Base-by-base conservation (phyloP, 2,329 filamentous ascomycete species). In the Pseudocercospora cruenta region DNA sequence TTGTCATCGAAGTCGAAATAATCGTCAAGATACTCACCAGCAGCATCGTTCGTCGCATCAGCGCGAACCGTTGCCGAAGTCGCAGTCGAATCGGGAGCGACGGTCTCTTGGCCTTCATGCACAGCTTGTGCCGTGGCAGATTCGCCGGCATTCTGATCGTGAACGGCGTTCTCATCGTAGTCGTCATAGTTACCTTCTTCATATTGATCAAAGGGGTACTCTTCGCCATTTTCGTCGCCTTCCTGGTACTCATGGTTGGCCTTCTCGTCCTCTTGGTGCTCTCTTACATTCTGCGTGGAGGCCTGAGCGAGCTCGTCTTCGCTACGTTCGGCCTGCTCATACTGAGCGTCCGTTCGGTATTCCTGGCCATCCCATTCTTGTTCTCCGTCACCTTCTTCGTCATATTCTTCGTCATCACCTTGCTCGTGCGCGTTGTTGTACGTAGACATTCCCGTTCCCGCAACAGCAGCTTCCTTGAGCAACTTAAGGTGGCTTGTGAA, bases 371-470 rank as follows among this genome's bases (percentile, higher is more conserved):
- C 59, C 22, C 67, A 60, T 16, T 69, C 54, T 9, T 58, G 21
- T 33, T 65, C 58, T 28, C 62, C 54, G 21, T 68, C 62, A 39
- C 63, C 65, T 19, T 65, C 60, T 49, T 71, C 69, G 26, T 65
- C 60, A 47, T 70, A 63, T 22, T 66, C 51, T 14, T 62, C 64
- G 28, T 70, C 66, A 36, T 71, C 70, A 19, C 63, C 69, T 31
- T 69, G 61, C 26, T 66, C 60, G 33, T 67, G 64, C 28, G 69
- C 31, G 43, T 75, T 72, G 12, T 72, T 65, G 24, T 87, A 77
- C 31, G 84, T 79, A 1, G 85, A 84, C 63, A 87, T 80, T 12
- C 87, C 87, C 75, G 86, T 85, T 19, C 88, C 87, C 70, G 86
- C 81, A 21, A 81, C 80, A 64, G 83, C 86, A 72, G 83, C 84